Base-by-base conservation (phyloP, 2,329 filamentous ascomycete genomes). In the Aspergillus flavus region DNA sequence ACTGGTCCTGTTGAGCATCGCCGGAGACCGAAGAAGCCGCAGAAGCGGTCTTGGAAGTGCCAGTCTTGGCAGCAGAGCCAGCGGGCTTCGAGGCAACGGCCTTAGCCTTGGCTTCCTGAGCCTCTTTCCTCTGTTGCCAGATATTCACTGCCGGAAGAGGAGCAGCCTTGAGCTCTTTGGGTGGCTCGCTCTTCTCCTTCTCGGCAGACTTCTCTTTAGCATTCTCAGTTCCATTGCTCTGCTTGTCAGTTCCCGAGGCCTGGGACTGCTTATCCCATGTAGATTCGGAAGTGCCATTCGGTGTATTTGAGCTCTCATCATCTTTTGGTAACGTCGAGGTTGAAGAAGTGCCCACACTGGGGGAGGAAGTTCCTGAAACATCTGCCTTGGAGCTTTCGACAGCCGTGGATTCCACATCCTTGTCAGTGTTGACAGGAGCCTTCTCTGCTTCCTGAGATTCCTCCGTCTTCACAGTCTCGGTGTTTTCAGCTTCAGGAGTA, bases 101-200 rank as follows among this genome's bases (percentile, higher is more conserved):
- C 71, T 83, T 85, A 57, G 73, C 70, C 73, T 84, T 85, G 45
- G 82, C 79, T n/a, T 84, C 78, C 65, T 84, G 81, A 69, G 88
- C 88, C 72, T 93, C 89, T 70, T 86, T 89, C 61, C 94, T 87
- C 78, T 94, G 88, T 66, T 89, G 86, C 94, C 95, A 99, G 66
- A 94, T 83, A 76, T 99, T 99, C 62, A 97, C 91, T 1, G 87
- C 78, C 0, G 95, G 95, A 50, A 91, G 84, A 34, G 93, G 91
- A 21, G 94, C 94, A 64, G 95, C 92, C 54, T 90, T 89, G 48
- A 97, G 83, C 71, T 90, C 86, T 65, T 82, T 78, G 52, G 87
- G 80, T 70, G 86, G 81, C 64, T 86, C 81, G 64, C 86, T 84
- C 70, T 86, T 87, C 71, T 89, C 86, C 68, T 86, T 86, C 70